Evolutionary conservation across 768 basidiomycete species (phyloP).

Genomic region (Leccinum variicolor): DNA sequence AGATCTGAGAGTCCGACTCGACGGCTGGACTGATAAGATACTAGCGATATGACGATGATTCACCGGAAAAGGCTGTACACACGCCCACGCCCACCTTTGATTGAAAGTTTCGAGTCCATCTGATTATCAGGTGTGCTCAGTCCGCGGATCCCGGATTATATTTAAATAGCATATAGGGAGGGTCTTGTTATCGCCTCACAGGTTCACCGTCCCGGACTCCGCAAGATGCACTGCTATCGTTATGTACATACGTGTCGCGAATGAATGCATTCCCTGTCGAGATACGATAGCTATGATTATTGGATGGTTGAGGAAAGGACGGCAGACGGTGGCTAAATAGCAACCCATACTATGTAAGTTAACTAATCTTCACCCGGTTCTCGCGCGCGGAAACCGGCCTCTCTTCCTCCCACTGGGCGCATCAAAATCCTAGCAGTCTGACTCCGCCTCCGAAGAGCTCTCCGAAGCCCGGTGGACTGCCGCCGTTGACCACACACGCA

Average conservation of each 20-base stretch:
- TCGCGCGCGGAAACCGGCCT: not conserved
- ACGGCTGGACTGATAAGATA: not conserved
- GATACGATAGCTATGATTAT: not conserved
- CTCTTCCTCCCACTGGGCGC: not conserved
- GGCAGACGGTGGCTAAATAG: not conserved
- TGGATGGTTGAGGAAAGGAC: not conserved
- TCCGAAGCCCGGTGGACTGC: constrained; percentile 1
- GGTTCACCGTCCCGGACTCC: not conserved
- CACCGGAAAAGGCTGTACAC: not conserved
- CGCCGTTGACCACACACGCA: constrained; percentile 67
- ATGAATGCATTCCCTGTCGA: not conserved
- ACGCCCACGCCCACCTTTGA: too few relatives aligned
- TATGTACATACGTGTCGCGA: not conserved
- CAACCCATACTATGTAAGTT: not conserved
- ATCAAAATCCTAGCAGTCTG: constrained; percentile 11
- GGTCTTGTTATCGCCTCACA: not conserved
- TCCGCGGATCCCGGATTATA: not conserved
- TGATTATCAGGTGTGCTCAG: too few relatives aligned
- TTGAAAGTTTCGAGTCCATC: too few relatives aligned
- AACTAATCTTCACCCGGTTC: not conserved
- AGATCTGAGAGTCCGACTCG: not conserved
- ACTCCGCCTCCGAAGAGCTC: constrained; percentile 20
- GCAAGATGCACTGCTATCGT: not conserved
- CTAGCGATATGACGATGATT: not conserved
- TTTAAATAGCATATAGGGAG: not conserved